These are phyloP conservation scores for Paraphaeosphaeria minitans DNA, from an alignment of 2,329 filamentous ascomycete genomes.

Conservation along the genomic window DNA sequence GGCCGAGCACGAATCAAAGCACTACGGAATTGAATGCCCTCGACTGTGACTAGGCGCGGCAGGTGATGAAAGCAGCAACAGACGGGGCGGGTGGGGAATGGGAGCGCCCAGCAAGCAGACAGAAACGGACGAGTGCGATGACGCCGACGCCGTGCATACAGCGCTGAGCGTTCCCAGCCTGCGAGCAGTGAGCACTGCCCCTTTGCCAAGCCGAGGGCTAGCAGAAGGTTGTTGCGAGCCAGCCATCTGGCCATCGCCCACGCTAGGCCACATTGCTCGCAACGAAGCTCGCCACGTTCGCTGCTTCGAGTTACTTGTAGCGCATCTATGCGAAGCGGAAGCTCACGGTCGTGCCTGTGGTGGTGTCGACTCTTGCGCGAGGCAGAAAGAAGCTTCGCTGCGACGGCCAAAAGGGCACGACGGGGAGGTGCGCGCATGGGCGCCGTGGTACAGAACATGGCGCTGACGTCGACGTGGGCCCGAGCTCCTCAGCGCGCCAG, in stretches of 20 bases:
- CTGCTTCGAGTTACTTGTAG: no score
- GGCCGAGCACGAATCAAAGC: not conserved
- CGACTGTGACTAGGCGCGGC: conserved; percentile 2
- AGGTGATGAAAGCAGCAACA: not conserved
- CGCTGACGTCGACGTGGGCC: not conserved
- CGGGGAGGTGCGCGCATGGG: not conserved
- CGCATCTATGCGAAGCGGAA: no score
- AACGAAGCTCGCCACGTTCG: no score
- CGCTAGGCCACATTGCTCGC: not conserved
- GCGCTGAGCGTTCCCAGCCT: conserved; percentile 1
- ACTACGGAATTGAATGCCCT: not conserved
- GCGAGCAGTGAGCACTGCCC: conserved; percentile 10
- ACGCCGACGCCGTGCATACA: not conserved
- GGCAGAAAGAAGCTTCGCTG: not conserved
- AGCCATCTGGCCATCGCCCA: not conserved
- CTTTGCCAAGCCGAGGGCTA: conserved; percentile 2
- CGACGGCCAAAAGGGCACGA: not conserved
- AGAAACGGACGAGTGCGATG: not conserved
- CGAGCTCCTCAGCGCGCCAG: not conserved
- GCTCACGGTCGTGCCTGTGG: no score
- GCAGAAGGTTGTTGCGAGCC: not conserved
- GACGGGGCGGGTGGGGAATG: not conserved
- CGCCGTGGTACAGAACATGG: not conserved
- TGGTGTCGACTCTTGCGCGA: not conserved
- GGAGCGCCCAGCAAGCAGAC: not conserved